Evolutionary conservation across 495 filamentous ascomycete genomes (phyloP).

Genomic region (Tuber melanosporum): DNA sequence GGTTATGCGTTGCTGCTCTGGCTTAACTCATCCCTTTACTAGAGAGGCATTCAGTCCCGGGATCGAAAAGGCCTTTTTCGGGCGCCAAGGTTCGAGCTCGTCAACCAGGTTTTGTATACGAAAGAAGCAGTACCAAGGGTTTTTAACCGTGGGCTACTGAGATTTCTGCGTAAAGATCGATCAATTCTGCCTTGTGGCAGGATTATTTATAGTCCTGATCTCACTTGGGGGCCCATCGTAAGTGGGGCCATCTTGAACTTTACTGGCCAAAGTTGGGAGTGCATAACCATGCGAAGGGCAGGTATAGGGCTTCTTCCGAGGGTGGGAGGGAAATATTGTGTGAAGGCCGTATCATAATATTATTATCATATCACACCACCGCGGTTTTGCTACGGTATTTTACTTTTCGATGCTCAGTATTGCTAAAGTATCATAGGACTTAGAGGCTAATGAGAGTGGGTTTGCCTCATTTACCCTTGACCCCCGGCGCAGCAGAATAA

Average conservation of each 20-base stretch:
- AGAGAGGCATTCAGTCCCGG: no score
- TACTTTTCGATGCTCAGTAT: not conserved
- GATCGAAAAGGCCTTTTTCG: not conserved
- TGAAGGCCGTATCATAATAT: not conserved
- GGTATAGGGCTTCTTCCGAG: not conserved
- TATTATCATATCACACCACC: no score
- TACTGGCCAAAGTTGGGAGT: not conserved
- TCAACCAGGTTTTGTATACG: not conserved
- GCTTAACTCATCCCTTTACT: not conserved
- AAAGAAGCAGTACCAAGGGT: not conserved
- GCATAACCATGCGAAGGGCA: not conserved
- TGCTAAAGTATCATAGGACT: not conserved
- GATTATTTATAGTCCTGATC: not conserved
- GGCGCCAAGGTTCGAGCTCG: not conserved
- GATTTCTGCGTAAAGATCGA: not conserved
- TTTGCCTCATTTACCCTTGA: not conserved
- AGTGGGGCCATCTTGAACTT: not conserved
- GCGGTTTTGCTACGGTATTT: not conserved
- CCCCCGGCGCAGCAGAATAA: not conserved
- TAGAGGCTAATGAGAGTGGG: not conserved
- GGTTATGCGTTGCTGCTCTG: no score
- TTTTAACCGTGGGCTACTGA: not conserved
- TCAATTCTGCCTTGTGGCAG: not conserved
- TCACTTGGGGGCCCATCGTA: not conserved
- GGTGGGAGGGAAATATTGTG: not conserved